Base-by-base conservation (phyloP, 306 rosid species). In the Pyrus communis region DNA sequence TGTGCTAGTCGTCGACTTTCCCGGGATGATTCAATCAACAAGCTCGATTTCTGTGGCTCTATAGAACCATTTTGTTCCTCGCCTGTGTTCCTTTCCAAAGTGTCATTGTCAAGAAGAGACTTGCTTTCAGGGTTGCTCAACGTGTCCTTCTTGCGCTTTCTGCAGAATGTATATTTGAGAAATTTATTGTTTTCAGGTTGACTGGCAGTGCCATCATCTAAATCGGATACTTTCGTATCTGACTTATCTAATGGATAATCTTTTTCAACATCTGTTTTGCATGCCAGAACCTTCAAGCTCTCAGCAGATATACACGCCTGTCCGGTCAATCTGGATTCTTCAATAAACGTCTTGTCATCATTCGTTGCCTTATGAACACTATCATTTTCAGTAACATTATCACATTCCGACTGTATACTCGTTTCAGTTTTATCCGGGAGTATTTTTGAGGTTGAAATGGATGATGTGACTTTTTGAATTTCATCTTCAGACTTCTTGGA, bases 81-180 rank as follows among this genome's bases (percentile, higher is more conserved):
- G 62, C 28, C 81, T 58, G 77, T 76, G 69, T 67, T 77, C 73
- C 85, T 79, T 77, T 89, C 84, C 65, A 77, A 82, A 74, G 65
- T 74, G 68, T 54, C 42, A 70, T 79, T 70, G 67, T 86, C 89
- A 64, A 73, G 79, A 76, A 86, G 75, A 77, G 87, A 81, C 62
- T 80, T 83, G 21, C 57, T 81, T 74, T 72, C 86, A 63, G 86
- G 72, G 19, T 79, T 84, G 85, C 86, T 81, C 57, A 79, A 74
- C 51, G 85, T 61, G 63, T 84, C 94, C 84, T 78, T 93, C 91
- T 93, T 93, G 55, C 89, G 91, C 80, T 90, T 93, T 84, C 96
- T 93, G 72, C 70, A 80, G 84, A 93, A 93, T 31, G 98, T 93
- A 79, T 87, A 90, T 83, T 87, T 89, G 49, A 93, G 88, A 81